These are phyloP conservation scores for Thelephora ganbajun DNA, from an alignment of 768 basidiomycete species.

Conservation along the genomic window DNA sequence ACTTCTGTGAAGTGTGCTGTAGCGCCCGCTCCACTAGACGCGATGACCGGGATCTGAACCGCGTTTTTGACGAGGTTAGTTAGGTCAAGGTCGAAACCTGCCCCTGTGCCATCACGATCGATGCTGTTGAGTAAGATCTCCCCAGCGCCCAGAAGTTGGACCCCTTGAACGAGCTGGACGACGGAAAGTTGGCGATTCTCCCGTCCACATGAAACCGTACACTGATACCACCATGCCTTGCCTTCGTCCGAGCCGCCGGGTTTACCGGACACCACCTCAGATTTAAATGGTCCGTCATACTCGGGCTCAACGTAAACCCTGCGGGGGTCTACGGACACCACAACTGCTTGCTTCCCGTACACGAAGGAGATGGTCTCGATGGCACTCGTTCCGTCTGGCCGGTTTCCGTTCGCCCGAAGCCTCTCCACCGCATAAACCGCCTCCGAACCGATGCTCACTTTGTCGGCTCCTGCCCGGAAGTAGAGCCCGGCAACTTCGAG, in stretches of 20 bases:
- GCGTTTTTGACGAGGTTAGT: constrained; percentile 57
- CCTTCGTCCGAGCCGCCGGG: constrained; percentile 35
- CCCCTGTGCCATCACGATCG: constrained; percentile 87
- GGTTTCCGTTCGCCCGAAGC: constrained; percentile 30
- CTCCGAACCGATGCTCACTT: constrained; percentile 94
- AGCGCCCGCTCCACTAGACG: constrained; percentile 85
- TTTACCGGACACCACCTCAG: constrained; percentile 40
- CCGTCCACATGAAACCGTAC: constrained; percentile 90
- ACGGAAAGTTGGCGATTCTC: constrained; percentile 74
- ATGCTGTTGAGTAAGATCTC: constrained; percentile 94
- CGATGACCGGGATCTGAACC: constrained; percentile 86
- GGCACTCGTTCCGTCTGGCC: constrained; percentile 61
- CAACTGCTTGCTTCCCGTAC: constrained; percentile 95
- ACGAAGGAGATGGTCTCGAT: constrained; percentile 85
- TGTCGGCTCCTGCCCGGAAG: constrained; percentile 96
- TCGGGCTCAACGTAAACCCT: constrained; percentile 62
- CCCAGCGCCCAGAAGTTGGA: constrained; percentile 84
- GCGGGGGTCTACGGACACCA: constrained; percentile 92
- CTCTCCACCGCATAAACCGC: constrained; percentile 91
- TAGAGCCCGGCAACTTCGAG: constrained; percentile 93
- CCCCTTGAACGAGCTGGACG: constrained; percentile 82
- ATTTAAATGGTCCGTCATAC: constrained; percentile 57
- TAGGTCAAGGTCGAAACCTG: constrained; percentile 83
- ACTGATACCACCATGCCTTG: constrained; percentile 97
- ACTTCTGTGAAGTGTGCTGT: constrained; percentile 78